Evolutionary conservation across 208 protist species (phyloP).

Genomic region (Trypanosoma theileri): DNA sequence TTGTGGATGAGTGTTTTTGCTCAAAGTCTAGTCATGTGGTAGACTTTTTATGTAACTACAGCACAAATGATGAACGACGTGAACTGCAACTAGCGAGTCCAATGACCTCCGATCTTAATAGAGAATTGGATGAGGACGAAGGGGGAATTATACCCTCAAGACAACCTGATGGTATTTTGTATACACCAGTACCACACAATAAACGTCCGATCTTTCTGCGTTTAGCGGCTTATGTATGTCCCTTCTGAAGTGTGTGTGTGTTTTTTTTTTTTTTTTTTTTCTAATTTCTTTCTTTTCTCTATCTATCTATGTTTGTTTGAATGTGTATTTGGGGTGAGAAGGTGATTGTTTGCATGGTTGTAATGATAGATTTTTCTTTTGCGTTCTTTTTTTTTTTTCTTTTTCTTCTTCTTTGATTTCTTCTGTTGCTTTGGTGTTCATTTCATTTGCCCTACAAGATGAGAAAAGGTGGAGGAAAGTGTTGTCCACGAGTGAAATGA

Average conservation of each 20-base stretch:
- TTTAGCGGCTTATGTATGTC: conserved; percentile 49
- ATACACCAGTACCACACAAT: conserved; percentile 38
- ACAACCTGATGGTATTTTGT: conserved; percentile 48
- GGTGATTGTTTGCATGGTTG: too few species aligned
- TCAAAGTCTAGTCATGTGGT: conserved; percentile 61
- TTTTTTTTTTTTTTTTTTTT: not conserved
- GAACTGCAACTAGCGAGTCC: not conserved
- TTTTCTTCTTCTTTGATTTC: not conserved
- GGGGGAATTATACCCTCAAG: conserved; percentile 1
- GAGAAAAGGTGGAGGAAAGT: too few species aligned
- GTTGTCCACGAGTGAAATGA: too few species aligned
- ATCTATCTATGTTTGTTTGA: too few species aligned
- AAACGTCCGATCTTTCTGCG: conserved; percentile 48
- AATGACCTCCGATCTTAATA: not conserved
- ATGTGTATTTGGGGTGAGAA: too few species aligned
- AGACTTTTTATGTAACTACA: conserved; percentile 73
- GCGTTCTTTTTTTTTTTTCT: not conserved
- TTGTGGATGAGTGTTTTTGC: conserved; percentile 76
- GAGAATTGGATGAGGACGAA: conserved; percentile 18
- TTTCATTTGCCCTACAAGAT: too few species aligned
- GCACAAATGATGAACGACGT: conserved; percentile 23
- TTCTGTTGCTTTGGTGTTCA: too few species aligned
- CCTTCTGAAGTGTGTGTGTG: conserved; percentile 36
- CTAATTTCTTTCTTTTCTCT: not conserved
- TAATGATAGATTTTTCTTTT: conserved; percentile 7